phyloP scores from a whole-genome alignment of 495 filamentous ascomycete genomes.

The Aspergillus sparsus region DNA sequence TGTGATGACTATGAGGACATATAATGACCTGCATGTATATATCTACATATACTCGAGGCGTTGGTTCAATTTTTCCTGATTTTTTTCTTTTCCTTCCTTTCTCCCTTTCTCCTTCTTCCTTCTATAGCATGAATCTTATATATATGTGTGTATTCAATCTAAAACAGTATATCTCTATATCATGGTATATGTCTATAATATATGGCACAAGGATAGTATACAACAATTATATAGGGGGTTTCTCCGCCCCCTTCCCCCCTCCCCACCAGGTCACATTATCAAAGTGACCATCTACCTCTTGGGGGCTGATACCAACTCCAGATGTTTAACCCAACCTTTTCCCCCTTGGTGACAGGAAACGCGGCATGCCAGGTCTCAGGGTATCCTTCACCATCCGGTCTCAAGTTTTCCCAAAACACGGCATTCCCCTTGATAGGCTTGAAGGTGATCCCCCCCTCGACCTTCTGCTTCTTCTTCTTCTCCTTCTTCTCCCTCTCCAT shows the following conservation, averaged over 20 bases:
- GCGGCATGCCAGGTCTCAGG: conserved; percentile 69
- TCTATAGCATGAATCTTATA: not conserved
- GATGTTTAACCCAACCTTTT: conserved; percentile 81
- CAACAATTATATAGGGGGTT: not conserved
- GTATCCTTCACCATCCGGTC: conserved; percentile 62
- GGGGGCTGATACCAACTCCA: conserved; percentile 59
- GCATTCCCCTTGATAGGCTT: conserved; percentile 68
- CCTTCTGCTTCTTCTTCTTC: conserved; percentile 32
- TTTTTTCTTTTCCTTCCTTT: too few species aligned
- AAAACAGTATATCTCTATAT: conserved; percentile 1
- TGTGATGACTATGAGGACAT: conserved; percentile 14
- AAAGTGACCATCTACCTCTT: conserved; percentile 19
- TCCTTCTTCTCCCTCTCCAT: conserved; percentile 27
- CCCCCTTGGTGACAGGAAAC: conserved; percentile 64
- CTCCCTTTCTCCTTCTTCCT: too few species aligned
- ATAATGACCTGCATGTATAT: conserved; percentile 15
- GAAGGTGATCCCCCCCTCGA: conserved; percentile 61
- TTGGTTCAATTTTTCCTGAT: not conserved
- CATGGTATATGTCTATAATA: conserved; percentile 8
- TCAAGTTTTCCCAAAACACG: conserved; percentile 75
- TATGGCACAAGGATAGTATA: conserved; percentile 3
- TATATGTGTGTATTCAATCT: conserved; percentile 6
- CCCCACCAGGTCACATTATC: not conserved
- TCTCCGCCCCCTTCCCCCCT: too few species aligned
- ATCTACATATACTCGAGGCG: conserved; percentile 9